Base-by-base conservation (phyloP, 202 grass and related monocot species). In the Carex sylvatica region DNA sequence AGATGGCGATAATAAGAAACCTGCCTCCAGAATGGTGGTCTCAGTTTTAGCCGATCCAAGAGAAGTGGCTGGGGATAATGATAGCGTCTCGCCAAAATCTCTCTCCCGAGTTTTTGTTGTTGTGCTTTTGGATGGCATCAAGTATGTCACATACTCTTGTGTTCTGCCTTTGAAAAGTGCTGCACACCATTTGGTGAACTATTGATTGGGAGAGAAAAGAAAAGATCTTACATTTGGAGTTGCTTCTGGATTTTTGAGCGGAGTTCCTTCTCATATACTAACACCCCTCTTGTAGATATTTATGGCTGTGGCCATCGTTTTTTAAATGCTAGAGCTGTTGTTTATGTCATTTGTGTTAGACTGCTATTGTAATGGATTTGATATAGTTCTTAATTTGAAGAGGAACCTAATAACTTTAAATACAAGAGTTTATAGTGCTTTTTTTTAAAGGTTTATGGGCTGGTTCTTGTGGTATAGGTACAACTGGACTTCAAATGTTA, bases 91-190 rank as follows among this genome's bases (percentile, higher is more conserved):
- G 0, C 52, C 91, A 0, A 99, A 92, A 62, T 87, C 96, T 15
- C 81, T 96, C 36, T 96, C 93, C 31, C 86, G 87, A 49, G 90
- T 99, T 86, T 99, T 99, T 87, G 93, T 99, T 55, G 93, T 99
- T 2, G 82, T 99, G 78, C 96, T 99, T 53, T 63, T 99, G 54
- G 96, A 99, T 31, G 92, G 96, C 64, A 86, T 88, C 74, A 96
- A 94, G 88, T 99, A 99, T 84, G 96, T 96, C 24, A 99, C 96
- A 1, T 99, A 99, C 74, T 99, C 96, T 9, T 99, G 96, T 85
- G 91, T 88, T n/a, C 93, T 99, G 74, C 96, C 96, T 79, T 93
- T 99, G 86, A 99, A 91, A 89, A 89, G 81, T 16, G 61, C 83
- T 19, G 71, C 86, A 14, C 86, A 87, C 40, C 96, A 96, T 89